phyloP scores from a whole-genome alignment of 352 stramenopile species.

The Globisporangium megalacanthum region DNA sequence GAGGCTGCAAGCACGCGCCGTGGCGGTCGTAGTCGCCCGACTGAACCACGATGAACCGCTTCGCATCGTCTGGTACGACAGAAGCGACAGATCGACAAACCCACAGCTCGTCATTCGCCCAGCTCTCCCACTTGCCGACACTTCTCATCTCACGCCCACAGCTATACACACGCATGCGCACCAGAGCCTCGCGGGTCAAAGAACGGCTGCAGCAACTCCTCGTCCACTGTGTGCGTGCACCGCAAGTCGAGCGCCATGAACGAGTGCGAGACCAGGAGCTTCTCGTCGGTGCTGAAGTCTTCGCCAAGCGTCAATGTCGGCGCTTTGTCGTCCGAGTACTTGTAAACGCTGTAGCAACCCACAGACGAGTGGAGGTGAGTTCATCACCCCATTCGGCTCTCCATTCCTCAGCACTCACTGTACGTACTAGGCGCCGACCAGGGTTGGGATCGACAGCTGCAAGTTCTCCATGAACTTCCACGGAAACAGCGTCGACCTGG shows the following conservation, averaged over 20 bases:
- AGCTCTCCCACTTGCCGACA: too few relatives aligned
- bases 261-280: conserved; percentile 5
- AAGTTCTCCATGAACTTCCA: conserved; percentile 13
- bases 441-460: conserved; percentile 5
- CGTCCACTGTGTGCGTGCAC: conserved; percentile 2
- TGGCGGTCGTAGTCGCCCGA: conserved; percentile 20
- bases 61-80: conserved; percentile 22
- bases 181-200: conserved; percentile 11
- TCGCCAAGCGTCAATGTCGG: background rate
- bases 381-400: background rate
- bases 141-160: background rate
- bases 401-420: background rate
- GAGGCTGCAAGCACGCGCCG: conserved; percentile 5
- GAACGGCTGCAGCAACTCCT: conserved; percentile 7
- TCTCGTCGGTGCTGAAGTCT: conserved; percentile 1
- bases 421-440: conserved; percentile 12
- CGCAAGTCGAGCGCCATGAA: conserved; percentile 6
- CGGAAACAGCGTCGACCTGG: conserved; percentile 4
- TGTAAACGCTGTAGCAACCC: conserved; percentile 7
- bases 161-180: conserved; percentile 5
- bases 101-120: background rate
- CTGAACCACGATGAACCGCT: conserved; percentile 28
- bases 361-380: background rate
- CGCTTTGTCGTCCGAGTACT: conserved; percentile 3
- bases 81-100: background rate